Percentiles rank a stretch among this genome's conserved stretches.
Evolutionary conservation across 2,329 filamentous ascomycete species (phyloP).

Genomic region (Stenocarpella maydis): DNA sequence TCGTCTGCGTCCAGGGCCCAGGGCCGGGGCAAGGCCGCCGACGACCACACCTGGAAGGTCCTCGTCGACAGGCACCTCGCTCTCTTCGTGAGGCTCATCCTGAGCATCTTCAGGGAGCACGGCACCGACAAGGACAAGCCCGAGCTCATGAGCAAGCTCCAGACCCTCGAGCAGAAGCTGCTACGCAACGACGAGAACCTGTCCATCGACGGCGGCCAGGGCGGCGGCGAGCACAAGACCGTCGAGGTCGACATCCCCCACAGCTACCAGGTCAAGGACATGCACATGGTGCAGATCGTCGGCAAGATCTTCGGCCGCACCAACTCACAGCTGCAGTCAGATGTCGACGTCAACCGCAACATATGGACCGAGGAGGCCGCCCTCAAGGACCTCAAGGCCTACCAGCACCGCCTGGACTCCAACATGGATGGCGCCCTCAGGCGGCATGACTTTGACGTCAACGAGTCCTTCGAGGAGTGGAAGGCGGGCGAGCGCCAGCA

Average conservation of each 20-base stretch:
- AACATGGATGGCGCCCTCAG: conserved; percentile 80
- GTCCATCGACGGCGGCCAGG: conserved; percentile 66
- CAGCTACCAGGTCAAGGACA: conserved; percentile 94
- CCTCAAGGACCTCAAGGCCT: conserved; percentile 88
- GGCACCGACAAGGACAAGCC: conserved; percentile 86
- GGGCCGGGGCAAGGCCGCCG: conserved; percentile 72
- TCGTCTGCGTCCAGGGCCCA: conserved; percentile 92
- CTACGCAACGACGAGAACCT: conserved; percentile 94
- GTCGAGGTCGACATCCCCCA: conserved; percentile 85
- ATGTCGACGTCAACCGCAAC: conserved; percentile 82
- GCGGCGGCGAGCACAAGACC: conserved; percentile 68
- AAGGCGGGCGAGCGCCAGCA: conserved; percentile 88
- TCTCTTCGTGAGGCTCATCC: conserved; percentile 88
- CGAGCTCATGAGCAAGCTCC: conserved; percentile 81
- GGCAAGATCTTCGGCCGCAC: conserved; percentile 85
- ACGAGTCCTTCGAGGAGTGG: conserved; percentile 90
- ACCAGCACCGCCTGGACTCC: conserved; percentile 87
- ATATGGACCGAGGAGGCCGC: conserved; percentile 93
- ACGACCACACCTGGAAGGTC: conserved; percentile 89
- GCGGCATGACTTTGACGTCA: conserved; percentile 86
- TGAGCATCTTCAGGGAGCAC: conserved; percentile 80
- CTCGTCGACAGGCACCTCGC: conserved; percentile 95
- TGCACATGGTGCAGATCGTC: conserved; percentile 90
- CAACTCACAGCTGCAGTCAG: conserved; percentile 81
- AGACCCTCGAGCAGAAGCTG: conserved; percentile 89